Percentiles rank a stretch among this genome's conserved stretches.
phyloP scores from a whole-genome alignment of 202 grass and related monocot genomes.

The Elaeis oleifera region DNA sequence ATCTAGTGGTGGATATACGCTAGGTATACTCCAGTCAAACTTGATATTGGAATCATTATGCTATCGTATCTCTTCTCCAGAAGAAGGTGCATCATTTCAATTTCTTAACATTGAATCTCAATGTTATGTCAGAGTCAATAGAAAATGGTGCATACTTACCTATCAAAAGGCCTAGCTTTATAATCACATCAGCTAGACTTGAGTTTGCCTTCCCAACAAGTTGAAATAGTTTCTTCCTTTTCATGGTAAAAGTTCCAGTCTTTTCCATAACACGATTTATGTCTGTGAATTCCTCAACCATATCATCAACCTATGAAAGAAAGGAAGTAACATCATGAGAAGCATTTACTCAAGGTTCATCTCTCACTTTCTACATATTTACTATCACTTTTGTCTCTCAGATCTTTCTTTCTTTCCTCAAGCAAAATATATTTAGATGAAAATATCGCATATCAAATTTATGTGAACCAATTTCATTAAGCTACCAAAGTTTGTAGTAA shows the following conservation, averaged over 20 bases:
- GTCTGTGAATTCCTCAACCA: slow-evolving; percentile 93
- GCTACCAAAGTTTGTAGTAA: too few species aligned
- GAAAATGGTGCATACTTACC: slow-evolving; percentile 28
- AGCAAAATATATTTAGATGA: too few species aligned
- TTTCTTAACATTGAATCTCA: not conserved
- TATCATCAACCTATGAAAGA: slow-evolving; percentile 74
- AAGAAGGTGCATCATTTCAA: not conserved
- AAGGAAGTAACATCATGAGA: too few species aligned
- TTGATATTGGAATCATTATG: not conserved
- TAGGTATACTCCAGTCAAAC: too few species aligned
- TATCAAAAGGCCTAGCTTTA: slow-evolving; percentile 92
- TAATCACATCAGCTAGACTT: slow-evolving; percentile 86
- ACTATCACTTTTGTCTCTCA: too few species aligned
- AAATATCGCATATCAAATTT: too few species aligned
- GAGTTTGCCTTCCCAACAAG: slow-evolving; percentile 92
- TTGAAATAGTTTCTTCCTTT: slow-evolving; percentile 94
- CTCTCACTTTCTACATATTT: too few species aligned
- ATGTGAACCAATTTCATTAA: too few species aligned
- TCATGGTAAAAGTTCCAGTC: slow-evolving; percentile 76
- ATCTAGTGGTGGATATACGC: too few species aligned
- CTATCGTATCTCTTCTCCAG: not conserved
- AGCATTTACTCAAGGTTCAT: too few species aligned
- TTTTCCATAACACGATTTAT: slow-evolving; percentile 92
- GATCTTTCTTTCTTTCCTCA: too few species aligned
- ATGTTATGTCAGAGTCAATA: not conserved